Evolutionary conservation across 371 early-diverging fungal genomes (phyloP), one percentile per base, ranked within the genome.

Genomic region (Entomophthora muscae): DNA sequence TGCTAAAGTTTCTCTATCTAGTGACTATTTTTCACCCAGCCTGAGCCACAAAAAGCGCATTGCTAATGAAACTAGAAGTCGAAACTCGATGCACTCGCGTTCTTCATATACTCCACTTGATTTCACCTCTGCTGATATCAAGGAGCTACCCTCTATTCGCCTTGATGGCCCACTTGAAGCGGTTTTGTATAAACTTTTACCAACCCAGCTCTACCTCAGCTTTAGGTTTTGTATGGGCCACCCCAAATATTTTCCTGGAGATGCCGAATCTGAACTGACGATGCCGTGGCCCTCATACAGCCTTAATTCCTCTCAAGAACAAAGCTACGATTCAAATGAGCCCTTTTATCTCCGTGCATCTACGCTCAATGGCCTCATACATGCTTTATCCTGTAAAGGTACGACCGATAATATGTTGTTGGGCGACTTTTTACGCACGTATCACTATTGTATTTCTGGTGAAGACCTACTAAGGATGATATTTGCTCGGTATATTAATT

Each of bases 381-480:
- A 59, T 55, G 32, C 52, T 1, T 54, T 66, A 3, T 53, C 66
- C 12, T 63, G 60, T 33, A n/a, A 63, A 5, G 60, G 61, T 7
- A 28, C 69, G 13, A 72, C 65, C 23, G 81, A 83, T 63, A 69
- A 70, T 28, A 71, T 70, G 28, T 75, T 73, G 52, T 61, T 81
- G 66, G 68, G 66, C 3, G 78, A 78, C 31, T 82, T 82, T 65
- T 60, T 83, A 42, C 65, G 69, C 29, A 75, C 78, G 7, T 83
- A 79, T 61, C 75, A 81, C 27, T 83, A 82, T 69, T 78, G 79
- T 70, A 72, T 77, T 0, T 72, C 71, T 51, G 63, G 76, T 1
- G 66, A 72, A 13, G 84, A 83, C 64, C 75, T 83, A 3, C 74
- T 79, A 58, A 69, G 81, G 32, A 66, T 83, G 60, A 71, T 82